Evolutionary conservation across 164 flowering plant species (phyloP).

Genomic region (Nymphaea thermarum): DNA sequence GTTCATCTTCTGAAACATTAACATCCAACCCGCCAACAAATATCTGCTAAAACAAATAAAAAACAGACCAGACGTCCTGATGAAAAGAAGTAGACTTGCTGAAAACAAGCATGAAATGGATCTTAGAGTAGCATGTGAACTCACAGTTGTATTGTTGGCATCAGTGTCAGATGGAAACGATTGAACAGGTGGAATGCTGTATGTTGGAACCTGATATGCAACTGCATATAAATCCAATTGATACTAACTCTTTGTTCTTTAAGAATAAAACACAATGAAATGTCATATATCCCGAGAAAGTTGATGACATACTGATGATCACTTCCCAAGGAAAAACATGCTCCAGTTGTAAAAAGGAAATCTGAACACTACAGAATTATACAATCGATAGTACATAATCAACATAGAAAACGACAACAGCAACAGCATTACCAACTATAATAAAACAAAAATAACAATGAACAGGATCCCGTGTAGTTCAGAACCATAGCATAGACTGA

Average conservation of each 20-base stretch:
- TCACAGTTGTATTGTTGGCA: constrained; percentile 77
- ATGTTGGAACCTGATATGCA: constrained; percentile 59
- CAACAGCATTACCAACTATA: too few species aligned
- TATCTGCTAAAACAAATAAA: constrained; percentile 39
- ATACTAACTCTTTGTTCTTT: neutral
- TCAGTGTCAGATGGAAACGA: constrained; percentile 65
- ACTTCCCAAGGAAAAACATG: too few species aligned
- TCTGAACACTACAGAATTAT: too few species aligned
- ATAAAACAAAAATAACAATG: too few species aligned
- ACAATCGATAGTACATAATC: too few species aligned
- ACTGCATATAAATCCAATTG: constrained; percentile 26
- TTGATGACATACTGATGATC: neutral
- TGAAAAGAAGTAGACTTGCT: neutral
- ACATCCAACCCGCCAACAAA: constrained; percentile 87
- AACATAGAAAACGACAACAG: too few species aligned
- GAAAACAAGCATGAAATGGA: neutral
- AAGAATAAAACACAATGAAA: neutral
- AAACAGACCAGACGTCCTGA: constrained; percentile 4
- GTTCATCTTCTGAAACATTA: constrained; percentile 77
- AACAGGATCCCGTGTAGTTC: too few species aligned
- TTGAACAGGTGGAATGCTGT: constrained; percentile 37
- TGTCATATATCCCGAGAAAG: neutral
- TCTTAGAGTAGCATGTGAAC: constrained; percentile 11
- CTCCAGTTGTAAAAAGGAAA: too few species aligned
- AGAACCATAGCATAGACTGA: too few species aligned